phyloP scores from a whole-genome alignment of 1,284 basidiomycete species.

The Tremellales sp. region DNA sequence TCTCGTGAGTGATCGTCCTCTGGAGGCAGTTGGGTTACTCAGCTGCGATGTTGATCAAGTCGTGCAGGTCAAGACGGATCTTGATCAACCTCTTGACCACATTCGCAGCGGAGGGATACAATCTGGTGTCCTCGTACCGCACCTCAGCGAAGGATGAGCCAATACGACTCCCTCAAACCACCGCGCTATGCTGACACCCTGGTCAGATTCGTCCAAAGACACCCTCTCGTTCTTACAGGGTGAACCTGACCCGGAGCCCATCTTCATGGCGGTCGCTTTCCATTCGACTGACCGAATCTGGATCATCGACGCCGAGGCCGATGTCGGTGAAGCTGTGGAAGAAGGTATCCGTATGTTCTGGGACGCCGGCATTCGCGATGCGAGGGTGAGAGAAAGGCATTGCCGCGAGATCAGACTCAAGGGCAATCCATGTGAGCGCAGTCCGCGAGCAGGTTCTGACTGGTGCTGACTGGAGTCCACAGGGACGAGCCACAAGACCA shows the following conservation, averaged over 20 bases:
- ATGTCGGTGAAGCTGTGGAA: constrained; percentile 41
- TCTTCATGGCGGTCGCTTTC: constrained; percentile 43
- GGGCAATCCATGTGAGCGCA: constrained; percentile 39
- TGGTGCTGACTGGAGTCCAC: neutral
- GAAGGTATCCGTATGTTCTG: constrained; percentile 41
- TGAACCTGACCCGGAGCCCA: constrained; percentile 41
- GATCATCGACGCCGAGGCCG: constrained; percentile 46
- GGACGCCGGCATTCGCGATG: constrained; percentile 40
- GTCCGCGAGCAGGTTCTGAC: no score
- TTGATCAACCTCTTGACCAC: constrained; percentile 40
- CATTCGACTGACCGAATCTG: constrained; percentile 40
- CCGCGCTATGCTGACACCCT: constrained; percentile 10
- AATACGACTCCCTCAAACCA: no score
- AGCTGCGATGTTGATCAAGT: neutral
- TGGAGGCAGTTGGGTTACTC: neutral
- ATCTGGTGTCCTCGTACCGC: constrained; percentile 32
- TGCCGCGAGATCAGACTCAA: constrained; percentile 40
- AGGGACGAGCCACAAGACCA: constrained; percentile 36
- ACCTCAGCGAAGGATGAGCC: constrained; percentile 38
- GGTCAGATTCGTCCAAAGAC: constrained; percentile 46
- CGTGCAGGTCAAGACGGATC: constrained; percentile 36
- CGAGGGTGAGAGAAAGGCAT: constrained; percentile 39
- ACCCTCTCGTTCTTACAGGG: constrained; percentile 34
- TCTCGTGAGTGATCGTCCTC: constrained; percentile 31
- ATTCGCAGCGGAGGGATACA: constrained; percentile 38